Percentiles rank a stretch among this genome's conserved stretches.
Evolutionary conservation across 1,284 basidiomycete genomes (phyloP).

Genomic region (Clitocybe nebularis): DNA sequence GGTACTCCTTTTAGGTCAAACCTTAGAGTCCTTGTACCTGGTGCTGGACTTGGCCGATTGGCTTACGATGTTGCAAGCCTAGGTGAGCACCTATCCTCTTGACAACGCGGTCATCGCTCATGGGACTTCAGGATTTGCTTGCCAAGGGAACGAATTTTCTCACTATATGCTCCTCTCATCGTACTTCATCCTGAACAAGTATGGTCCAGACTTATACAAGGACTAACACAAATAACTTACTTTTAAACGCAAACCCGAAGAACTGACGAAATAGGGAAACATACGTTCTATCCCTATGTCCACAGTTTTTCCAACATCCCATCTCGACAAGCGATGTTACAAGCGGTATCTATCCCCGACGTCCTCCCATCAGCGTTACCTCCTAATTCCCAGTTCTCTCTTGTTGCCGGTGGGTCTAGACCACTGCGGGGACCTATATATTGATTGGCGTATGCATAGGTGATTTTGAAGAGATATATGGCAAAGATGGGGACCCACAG

Average conservation of each 20-base stretch:
- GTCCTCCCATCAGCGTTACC: slow-evolving; percentile 76
- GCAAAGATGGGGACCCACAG: slow-evolving; percentile 43
- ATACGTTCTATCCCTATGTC: slow-evolving; percentile 83
- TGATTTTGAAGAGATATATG: slow-evolving; percentile 93
- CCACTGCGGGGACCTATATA: neutral
- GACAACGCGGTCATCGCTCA: slow-evolving; percentile 9
- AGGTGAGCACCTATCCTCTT: slow-evolving; percentile 39
- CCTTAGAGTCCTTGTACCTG: slow-evolving; percentile 80
- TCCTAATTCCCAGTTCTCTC: slow-evolving; percentile 63
- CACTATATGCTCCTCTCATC: slow-evolving; percentile 90
- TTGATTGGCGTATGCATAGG: slow-evolving; percentile 37
- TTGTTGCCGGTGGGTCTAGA: slow-evolving; percentile 68
- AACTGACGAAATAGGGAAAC: slow-evolving; percentile 60
- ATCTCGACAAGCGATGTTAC: slow-evolving; percentile 59
- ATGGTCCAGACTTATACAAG: slow-evolving; percentile 1
- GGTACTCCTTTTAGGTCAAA: slow-evolving; percentile 47
- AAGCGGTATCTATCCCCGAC: slow-evolving; percentile 75
- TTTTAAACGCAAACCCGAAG: slow-evolving; percentile 22
- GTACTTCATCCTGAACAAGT: slow-evolving; percentile 81
- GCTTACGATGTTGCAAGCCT: slow-evolving; percentile 82
- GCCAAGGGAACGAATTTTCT: slow-evolving; percentile 92
- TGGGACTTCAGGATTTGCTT: slow-evolving; percentile 67
- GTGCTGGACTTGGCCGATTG: slow-evolving; percentile 81
- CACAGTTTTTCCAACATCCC: slow-evolving; percentile 86
- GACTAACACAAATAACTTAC: neutral